Evolutionary conservation across 148 eudicot species (phyloP).

Genomic region (Vaccinium darrowii): DNA sequence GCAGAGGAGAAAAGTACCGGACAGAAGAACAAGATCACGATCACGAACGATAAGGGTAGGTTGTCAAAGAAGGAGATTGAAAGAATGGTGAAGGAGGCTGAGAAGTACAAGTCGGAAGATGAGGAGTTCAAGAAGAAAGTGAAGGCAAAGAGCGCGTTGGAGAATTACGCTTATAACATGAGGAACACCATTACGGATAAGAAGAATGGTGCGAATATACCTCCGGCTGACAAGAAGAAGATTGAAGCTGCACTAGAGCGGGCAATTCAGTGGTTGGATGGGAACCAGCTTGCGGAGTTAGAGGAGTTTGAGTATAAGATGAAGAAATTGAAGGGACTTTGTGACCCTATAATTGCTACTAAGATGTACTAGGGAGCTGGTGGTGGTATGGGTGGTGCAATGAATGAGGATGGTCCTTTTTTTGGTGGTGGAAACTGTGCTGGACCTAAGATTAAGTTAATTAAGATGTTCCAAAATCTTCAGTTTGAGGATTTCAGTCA

Average conservation of each 20-base stretch:
- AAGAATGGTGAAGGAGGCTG: conserved; percentile 21
- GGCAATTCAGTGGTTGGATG: conserved; percentile 15
- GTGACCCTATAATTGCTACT: conserved; percentile 17
- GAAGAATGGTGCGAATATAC: neutral
- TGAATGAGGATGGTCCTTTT: conserved; percentile 23
- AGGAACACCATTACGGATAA: conserved; percentile 20
- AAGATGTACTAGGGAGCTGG: conserved; percentile 20
- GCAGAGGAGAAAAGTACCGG: conserved; percentile 18
- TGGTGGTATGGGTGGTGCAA: conserved; percentile 6
- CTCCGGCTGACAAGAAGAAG: conserved; percentile 16
- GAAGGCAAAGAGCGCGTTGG: conserved; percentile 13
- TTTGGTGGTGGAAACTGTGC: neutral
- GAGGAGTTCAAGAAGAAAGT: conserved; percentile 25
- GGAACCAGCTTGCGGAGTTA: neutral
- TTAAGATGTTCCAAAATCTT: neutral
- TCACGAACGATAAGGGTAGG: conserved; percentile 19
- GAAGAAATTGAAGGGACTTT: conserved; percentile 18
- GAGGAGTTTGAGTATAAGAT: conserved; percentile 22
- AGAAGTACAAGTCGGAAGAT: conserved; percentile 21
- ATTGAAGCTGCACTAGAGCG: conserved; percentile 9
- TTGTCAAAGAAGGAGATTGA: conserved; percentile 17
- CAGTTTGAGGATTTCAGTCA: neutral
- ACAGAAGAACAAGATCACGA: conserved; percentile 19
- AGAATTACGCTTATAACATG: neutral
- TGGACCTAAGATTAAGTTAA: too few relatives aligned